A percentile compares a stretch with the other conserved stretches of the same genome.
These are phyloP conservation scores for Miscanthus sacchariflorus DNA, from an alignment of 202 grass and related monocot genomes.

Conservation along the genomic window DNA sequence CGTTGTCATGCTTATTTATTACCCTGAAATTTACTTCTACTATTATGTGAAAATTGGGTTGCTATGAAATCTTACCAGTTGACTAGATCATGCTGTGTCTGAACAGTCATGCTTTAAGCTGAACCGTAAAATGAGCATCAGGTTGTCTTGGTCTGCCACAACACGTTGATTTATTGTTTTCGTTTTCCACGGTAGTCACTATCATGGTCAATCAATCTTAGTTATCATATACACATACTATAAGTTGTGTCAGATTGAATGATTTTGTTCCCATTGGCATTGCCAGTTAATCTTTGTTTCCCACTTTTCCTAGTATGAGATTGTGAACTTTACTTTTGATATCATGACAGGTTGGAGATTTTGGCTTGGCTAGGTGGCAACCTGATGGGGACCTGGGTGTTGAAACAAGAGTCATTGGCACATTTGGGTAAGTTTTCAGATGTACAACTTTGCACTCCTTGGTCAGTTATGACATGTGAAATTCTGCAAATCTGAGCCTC, in stretches of 20 bases:
- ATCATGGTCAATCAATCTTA: neutral
- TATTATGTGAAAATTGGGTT: neutral
- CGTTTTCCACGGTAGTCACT: neutral
- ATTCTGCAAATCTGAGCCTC: neutral
- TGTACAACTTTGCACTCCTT: neutral
- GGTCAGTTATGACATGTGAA: neutral
- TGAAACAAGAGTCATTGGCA: slow-evolving; percentile 94
- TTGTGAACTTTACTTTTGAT: slow-evolving; percentile 16
- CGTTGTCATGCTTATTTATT: neutral
- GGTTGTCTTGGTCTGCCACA: neutral
- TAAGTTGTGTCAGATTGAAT: neutral
- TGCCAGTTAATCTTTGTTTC: neutral
- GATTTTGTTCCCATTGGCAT: neutral
- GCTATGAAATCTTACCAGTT: neutral
- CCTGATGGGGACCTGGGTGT: slow-evolving; percentile 96
- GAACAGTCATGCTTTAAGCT: neutral
- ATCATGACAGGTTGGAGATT: slow-evolving; percentile 77
- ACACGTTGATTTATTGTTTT: neutral
- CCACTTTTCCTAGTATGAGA: neutral
- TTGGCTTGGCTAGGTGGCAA: slow-evolving; percentile 93
- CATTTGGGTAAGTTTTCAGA: slow-evolving; percentile 67
- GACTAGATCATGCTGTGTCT: neutral
- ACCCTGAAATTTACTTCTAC: neutral
- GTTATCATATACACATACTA: neutral
- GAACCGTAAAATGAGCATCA: neutral